Base-by-base conservation (phyloP, 1,284 basidiomycete genomes). In the Papiliotrema fonsecae region DNA sequence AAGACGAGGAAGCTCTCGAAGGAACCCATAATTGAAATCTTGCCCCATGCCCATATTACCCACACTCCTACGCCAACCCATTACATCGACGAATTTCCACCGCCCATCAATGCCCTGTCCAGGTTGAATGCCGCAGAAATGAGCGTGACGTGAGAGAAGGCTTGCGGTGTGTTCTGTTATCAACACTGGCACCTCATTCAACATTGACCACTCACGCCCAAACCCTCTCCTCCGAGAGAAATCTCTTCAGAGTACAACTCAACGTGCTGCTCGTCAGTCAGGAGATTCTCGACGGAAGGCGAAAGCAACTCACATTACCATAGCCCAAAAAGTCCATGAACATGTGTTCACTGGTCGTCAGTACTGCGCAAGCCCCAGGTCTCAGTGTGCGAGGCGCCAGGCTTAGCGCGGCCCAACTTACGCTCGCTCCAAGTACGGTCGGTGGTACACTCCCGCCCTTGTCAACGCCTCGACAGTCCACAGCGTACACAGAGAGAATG, bases 391-490 rank as follows among this genome's bases (percentile, higher is more conserved):
- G n/a, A n/a, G n/a, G n/a, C n/a, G n/a, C n/a, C n/a, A n/a, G n/a
- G n/a, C n/a, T n/a, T n/a, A n/a, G n/a, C 36, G 39, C 13, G 39
- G 7, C 39, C 11, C 4, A 18, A 59, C 54, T 50, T 19, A 64
- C 79, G 88, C 84, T 49, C 79, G 80, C n/a, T 74, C 73, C 18
- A 93, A 74, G 60, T 91, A 78, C 48, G 74, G 76, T 34, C 56
- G 59, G 58, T 93, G 83, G 58, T 81, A 87, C 51, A 85, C 81
- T 1, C 89, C 89, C 0, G 86, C 90, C 3, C 91, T 79, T 0
- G 88, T 88, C 51, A 93, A 75, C 0, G 89, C 89, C 64, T 94
- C 91, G 43, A 93, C 78, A 55, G 86, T 85, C 88, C 88, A 66
- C 32, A 58, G 57, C 6, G 61, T 66, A 49, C 61, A 68, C 34